Base-by-base conservation (phyloP, 352 stramenopile species). In the Phytophthora constricta region DNA sequence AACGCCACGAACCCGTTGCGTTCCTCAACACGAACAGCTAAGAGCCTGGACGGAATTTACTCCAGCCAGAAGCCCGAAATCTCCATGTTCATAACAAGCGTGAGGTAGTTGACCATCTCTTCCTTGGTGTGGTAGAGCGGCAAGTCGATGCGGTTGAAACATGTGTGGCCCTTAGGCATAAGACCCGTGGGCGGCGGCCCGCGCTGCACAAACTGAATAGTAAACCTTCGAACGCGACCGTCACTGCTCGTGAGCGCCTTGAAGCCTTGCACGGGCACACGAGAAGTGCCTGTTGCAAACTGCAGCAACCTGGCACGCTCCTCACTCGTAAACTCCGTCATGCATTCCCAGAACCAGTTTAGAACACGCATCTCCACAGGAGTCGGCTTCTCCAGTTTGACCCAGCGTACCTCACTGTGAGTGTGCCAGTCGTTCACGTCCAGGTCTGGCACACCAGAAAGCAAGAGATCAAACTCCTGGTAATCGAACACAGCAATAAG, bases 91-190 rank as follows among this genome's bases (percentile, higher is more conserved):
- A 99, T 98, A 28, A 98, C 97, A 59, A 99, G 87, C 58, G 95
- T 98, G 49, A 99, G 82, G 75, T 98, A 98, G 69, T 99, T 97
- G 59, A 96, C 78, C 16, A 99, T 84, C 62, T 99, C 94, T 58
- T 96, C 87, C 74, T 97, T 98, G 3, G 78, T 91, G 41, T 97
- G 83, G 75, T 99, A 99, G 42, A 98, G 63, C 20, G 97, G 96
- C 46, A 99, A 73, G 74, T 99, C 97, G 68, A 99, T 98, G 59
- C 96, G 93, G 79, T 99, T 99, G 75, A 99, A 99, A 75, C 97
- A 98, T 25, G 96, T 99, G 72, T 97, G 93, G 47, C 84, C 87
- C 80, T 92, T 90, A 55, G 92, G 80, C 88, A 97, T 86, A 25
- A 94, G 80, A 2, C 78, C 76, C n/a, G 84, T 91, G 16, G 89